Conservation (phyloP, 176 grass and related monocot genomes). For the Oryza glaberrima region DNA sequence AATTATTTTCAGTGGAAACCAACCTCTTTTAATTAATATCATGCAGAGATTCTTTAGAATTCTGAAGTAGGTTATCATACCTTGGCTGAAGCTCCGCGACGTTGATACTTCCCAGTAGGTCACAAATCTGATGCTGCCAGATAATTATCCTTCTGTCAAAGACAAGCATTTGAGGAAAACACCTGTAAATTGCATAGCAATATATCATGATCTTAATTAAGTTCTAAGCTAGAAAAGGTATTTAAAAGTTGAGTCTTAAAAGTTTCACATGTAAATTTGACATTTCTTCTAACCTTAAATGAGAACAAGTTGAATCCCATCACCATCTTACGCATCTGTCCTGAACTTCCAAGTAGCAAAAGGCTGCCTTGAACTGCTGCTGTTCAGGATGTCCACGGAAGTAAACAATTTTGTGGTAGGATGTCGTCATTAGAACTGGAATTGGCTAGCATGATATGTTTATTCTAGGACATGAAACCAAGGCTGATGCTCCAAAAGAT, state of each 20-base stretch:
- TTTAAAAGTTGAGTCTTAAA: not conserved
- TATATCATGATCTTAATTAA: not conserved
- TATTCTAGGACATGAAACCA: constrained; percentile 12
- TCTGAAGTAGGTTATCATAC: constrained; percentile 25
- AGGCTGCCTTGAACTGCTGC: not conserved
- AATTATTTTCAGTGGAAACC: not conserved
- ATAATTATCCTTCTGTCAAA: not conserved
- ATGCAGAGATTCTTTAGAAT: not conserved
- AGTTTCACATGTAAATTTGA: too few relatives aligned
- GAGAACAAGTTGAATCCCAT: not conserved
- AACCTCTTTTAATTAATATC: not conserved
- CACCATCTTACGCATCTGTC: not conserved
- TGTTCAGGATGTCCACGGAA: not conserved
- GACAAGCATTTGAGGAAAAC: constrained; percentile 16
- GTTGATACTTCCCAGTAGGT: not conserved
- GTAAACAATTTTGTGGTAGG: not conserved
- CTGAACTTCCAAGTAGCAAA: not conserved
- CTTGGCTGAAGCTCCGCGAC: not conserved
- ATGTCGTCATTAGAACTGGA: constrained; percentile 3
- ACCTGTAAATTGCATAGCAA: not conserved
- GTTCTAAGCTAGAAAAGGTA: not conserved
- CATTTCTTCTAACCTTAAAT: too few relatives aligned
- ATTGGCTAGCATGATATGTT: constrained; percentile 15
- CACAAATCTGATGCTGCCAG: not conserved
- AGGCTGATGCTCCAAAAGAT: not conserved